Base-by-base conservation (phyloP, 352 stramenopile genomes). In the Globisporangium alternatum region DNA sequence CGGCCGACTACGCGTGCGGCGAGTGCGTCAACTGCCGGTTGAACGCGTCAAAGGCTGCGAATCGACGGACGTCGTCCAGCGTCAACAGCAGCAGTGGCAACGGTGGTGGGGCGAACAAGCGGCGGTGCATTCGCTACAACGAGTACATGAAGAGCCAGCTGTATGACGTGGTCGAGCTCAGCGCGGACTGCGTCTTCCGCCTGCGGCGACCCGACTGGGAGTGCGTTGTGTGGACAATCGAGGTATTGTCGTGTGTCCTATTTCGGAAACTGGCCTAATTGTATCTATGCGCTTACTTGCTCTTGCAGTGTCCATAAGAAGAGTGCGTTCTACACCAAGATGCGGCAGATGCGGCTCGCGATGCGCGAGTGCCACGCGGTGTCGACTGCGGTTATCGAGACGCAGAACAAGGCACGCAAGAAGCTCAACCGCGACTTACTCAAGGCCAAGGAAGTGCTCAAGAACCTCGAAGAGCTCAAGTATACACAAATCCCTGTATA, bases 201-300 rank as follows among this genome's bases (percentile, higher is more conserved):
- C 77, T 91, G 77, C 68, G 75, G 0, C 87, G 84, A 56, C 80
- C 82, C 4, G 71, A 83, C 45, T 91, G 82, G 82, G 66, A 76
- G 81, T 90, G 68, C 17, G 77, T 28, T 28, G 25, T 28, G 25
- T 28, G 25, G 25, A 28, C 2, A 28, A 28, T 28, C 25, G 25
- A 28, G 25, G 25, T 28, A 28, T 28, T 28, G 25, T 28, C 25
- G 2, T 28, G 8, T 15, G 21, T 49, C 19, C 13, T 21, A 33
- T 9, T 19, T 15, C 41, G 21, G 8, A 28, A 13, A 6, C 5
- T 41, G 19, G 12, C 19, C 8, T 56, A 22, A 56, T 13, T 56
- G 30, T 6, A 8, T 5, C 5, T 28, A n/a, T 37, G 3, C 44
- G 51, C 28, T 8, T 52, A 1, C 7, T 2, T 52, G 43, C 19